Conservation (phyloP, 306 rosid genomes). For the Alnus rubra region DNA sequence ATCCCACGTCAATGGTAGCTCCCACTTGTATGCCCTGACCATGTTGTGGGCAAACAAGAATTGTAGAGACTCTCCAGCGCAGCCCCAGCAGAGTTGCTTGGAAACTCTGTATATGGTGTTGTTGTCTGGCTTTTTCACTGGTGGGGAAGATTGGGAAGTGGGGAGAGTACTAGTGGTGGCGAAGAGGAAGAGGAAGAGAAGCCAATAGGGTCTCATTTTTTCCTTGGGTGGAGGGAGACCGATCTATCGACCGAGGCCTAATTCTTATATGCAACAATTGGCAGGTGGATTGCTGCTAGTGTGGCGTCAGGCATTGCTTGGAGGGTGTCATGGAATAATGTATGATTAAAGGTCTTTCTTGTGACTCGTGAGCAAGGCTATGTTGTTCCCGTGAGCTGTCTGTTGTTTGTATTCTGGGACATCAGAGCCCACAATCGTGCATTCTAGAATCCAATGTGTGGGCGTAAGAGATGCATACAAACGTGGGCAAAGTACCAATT, state of each 20-base stretch:
- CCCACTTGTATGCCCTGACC: conserved; percentile 70
- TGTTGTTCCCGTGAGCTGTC: conserved; percentile 26
- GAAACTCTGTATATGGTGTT: conserved; percentile 63
- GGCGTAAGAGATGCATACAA: background rate
- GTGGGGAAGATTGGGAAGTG: conserved; percentile 19
- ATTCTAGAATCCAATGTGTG: conserved; percentile 23
- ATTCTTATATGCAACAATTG: conserved; percentile 14
- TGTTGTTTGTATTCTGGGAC: conserved; percentile 20
- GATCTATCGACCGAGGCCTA: background rate
- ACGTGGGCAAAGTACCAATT: background rate
- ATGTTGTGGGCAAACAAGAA: conserved; percentile 70
- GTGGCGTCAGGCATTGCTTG: background rate
- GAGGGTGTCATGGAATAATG: background rate
- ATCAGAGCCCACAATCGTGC: conserved; percentile 17
- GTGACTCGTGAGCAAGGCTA: conserved; percentile 17
- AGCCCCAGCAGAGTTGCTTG: conserved; percentile 80
- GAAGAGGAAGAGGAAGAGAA: conserved; percentile 22
- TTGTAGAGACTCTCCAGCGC: conserved; percentile 69
- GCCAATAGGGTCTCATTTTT: conserved; percentile 42
- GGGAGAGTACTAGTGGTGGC: conserved; percentile 3
- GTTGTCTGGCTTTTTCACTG: conserved; percentile 40
- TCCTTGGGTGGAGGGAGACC: background rate
- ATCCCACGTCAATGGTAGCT: conserved; percentile 64
- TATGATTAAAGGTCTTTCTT: background rate
- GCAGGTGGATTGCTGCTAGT: background rate